phyloP scores from a whole-genome alignment of 352 stramenopile species.

The Albugo candida region DNA sequence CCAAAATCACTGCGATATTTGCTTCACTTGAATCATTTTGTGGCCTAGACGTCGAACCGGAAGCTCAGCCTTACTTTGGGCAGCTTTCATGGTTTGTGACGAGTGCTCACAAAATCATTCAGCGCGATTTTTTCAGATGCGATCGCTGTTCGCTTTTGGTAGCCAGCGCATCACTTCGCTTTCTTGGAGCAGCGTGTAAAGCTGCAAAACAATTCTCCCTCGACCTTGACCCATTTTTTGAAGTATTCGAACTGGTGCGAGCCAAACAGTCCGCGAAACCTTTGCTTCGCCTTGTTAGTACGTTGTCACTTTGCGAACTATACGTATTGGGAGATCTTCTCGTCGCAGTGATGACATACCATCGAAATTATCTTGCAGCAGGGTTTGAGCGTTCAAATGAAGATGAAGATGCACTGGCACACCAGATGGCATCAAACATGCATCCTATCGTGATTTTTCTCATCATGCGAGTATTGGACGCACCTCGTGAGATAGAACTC shows the following conservation, averaged over 20 bases:
- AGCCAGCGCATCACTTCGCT: slow-evolving; percentile 21
- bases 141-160: slow-evolving; percentile 10
- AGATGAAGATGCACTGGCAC: no score
- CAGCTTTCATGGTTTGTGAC: slow-evolving; percentile 13
- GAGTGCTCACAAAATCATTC: no score
- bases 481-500: no score
- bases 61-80: slow-evolving; percentile 22
- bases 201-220: slow-evolving; percentile 40
- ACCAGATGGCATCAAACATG: no score
- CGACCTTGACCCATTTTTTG: slow-evolving; percentile 11
- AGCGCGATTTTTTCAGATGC: slow-evolving; percentile 21
- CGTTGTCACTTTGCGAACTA: no score
- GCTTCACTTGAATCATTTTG: background rate
- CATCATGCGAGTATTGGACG: no score
- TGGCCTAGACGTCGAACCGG: slow-evolving; percentile 18
- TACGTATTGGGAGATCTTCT: no score
- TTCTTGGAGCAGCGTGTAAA: slow-evolving; percentile 16
- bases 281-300: no score
- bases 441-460: no score
- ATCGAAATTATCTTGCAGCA: no score
- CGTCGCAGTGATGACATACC: no score
- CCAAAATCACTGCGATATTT: background rate
- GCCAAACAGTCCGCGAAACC: background rate
- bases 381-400: no score
- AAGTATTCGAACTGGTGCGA: slow-evolving; percentile 12